Conservation (phyloP, 352 stramenopile species). For the Globisporangium apiculatum region DNA sequence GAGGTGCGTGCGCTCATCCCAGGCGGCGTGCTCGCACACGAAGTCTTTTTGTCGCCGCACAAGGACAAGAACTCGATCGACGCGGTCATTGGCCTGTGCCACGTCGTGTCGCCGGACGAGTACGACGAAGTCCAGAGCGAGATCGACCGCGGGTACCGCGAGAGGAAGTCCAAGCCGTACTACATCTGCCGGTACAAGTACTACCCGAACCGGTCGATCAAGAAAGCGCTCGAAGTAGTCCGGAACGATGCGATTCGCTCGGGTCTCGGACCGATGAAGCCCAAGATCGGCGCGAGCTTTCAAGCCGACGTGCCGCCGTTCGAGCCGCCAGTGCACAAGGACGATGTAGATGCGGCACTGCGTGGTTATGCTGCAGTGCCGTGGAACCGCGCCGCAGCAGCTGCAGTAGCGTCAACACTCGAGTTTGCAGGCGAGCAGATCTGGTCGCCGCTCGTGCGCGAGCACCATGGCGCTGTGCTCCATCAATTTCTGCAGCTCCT, state of each 20-base stretch:
- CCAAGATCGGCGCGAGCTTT: slow-evolving; percentile 56
- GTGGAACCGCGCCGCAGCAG: background rate
- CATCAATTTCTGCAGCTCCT: slow-evolving; percentile 51
- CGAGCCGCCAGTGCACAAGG: background rate
- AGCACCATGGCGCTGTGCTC: slow-evolving; percentile 33
- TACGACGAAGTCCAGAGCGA: slow-evolving; percentile 66
- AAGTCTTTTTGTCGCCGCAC: slow-evolving; percentile 81
- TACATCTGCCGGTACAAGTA: slow-evolving; percentile 83
- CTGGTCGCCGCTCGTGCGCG: slow-evolving; percentile 56
- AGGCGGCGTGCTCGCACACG: slow-evolving; percentile 49
- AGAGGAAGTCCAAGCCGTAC: slow-evolving; percentile 55
- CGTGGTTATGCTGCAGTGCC: slow-evolving; percentile 12
- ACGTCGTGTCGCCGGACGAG: slow-evolving; percentile 67
- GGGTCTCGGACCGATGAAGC: slow-evolving; percentile 50
- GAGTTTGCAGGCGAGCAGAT: slow-evolving; percentile 22
- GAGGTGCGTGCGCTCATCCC: slow-evolving; percentile 55
- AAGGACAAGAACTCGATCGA: slow-evolving; percentile 83
- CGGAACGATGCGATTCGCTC: slow-evolving; percentile 67
- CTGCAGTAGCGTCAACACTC: no score
- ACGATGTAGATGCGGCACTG: no score
- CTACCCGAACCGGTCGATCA: slow-evolving; percentile 54
- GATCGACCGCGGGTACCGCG: slow-evolving; percentile 61
- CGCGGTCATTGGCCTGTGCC: slow-evolving; percentile 64
- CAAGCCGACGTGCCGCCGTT: slow-evolving; percentile 49
- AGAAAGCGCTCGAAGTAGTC: slow-evolving; percentile 60